Base-by-base conservation (phyloP, 805 yeast genomes). In the Pichia nakasei region DNA sequence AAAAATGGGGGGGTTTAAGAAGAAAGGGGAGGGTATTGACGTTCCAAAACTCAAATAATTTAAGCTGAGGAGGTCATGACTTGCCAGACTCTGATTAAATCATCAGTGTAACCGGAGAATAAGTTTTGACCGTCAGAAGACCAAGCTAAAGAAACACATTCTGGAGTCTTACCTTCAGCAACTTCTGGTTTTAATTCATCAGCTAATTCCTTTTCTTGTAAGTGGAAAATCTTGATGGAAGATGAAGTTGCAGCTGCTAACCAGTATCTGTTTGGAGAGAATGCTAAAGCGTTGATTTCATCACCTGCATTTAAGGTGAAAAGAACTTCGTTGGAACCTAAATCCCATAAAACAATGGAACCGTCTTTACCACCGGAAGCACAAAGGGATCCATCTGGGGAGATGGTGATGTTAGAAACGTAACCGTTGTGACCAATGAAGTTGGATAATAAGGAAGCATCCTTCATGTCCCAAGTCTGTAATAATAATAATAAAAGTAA, bases 241-340 rank as follows among this genome's bases (percentile, higher is more conserved):
- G 96, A 75, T 57, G 96, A 76, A 63, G 99, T 93, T 67, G 98
- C 97, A 75, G 97, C 98, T 70, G 95, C 91, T 72, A 93, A 85
- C 98, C 98, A 93, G 94, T 86, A 93, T 84, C 98, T 89, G 95
- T 86, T 86, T 76, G 99, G 98, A 71, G 97, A 91, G 95, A 93
- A 93, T 63, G 97, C 95, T 69, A 93, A 80, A 69, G 97, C 94
- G 73, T 86, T 86, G 62, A 93, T 88, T 80, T 91, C 97, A 67
- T 91, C 93, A 71, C 93, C 87, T 63, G 96, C 91, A 64, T 78
- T 75, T 71, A 93, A 80, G 65, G 96, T 82, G 95, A 88, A 91
- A 66, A 89, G 78, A 66, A 89, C 81, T 66, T 73, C 70, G 77
- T 84, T 80, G 63, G 78, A 71, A 78, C 80, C 77, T 75, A 91